Evolutionary conservation across 2,329 filamentous ascomycete species (phyloP).

Genomic region (Stemphylium vesicarium): DNA sequence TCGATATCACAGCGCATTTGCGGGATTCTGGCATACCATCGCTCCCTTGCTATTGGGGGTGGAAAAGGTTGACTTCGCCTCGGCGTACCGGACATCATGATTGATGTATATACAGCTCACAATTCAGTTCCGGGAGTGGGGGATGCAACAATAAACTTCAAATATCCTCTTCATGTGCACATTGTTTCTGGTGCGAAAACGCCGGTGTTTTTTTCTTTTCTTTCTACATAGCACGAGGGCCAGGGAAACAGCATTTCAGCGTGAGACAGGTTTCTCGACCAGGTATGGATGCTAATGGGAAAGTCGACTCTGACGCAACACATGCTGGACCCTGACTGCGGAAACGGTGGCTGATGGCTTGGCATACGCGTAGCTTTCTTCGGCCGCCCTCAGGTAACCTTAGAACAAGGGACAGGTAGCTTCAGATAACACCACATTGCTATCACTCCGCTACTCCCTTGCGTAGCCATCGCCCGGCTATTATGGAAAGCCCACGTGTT

Average conservation of each 20-base stretch:
- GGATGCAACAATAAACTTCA: conserved; percentile 18
- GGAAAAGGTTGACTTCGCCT: conserved; percentile 38
- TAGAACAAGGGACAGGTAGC: conserved; percentile 34
- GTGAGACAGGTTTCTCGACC: background rate
- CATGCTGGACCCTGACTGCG: conserved; percentile 10
- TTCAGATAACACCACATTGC: conserved; percentile 30
- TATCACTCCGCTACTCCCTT: conserved; percentile 12
- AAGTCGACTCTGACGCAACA: background rate
- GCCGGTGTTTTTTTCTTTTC: background rate
- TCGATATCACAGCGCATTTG: conserved; percentile 51
- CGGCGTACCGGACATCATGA: conserved; percentile 41
- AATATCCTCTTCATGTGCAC: background rate
- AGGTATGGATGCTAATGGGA: background rate
- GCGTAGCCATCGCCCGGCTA: background rate
- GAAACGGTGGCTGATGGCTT: conserved; percentile 16
- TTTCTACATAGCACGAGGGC: background rate
- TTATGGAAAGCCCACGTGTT: conserved; percentile 1
- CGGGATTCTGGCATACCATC: conserved; percentile 38
- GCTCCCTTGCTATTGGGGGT: conserved; percentile 40
- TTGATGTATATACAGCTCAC: conserved; percentile 43
- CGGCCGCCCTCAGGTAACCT: conserved; percentile 20
- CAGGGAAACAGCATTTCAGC: background rate
- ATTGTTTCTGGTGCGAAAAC: background rate
- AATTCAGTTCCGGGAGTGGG: conserved; percentile 10
- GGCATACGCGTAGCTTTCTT: conserved; percentile 30